These are phyloP conservation scores for Voacanga thouarsii DNA, from an alignment of 257 asterid genomes.

Conservation along the genomic window DNA sequence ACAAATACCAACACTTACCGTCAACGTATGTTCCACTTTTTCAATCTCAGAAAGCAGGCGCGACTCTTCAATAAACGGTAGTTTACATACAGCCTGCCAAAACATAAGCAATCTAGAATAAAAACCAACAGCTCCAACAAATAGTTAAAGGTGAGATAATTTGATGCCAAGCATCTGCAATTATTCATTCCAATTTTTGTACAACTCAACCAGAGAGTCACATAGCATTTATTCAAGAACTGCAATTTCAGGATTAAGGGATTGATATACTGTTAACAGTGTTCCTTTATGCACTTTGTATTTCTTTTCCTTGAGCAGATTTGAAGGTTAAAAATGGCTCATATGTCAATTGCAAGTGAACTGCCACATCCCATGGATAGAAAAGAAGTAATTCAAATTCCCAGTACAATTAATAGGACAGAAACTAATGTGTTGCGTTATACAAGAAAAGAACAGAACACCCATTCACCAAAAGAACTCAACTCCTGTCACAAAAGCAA, in stretches of 20 bases:
- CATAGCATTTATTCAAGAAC: not conserved
- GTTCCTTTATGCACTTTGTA: not conserved
- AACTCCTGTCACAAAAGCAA: not conserved
- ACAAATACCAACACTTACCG: conserved; percentile 26
- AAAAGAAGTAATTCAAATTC: not conserved
- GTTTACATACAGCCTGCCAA: conserved; percentile 55
- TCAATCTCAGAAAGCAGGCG: conserved; percentile 58
- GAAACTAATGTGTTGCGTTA: not conserved
- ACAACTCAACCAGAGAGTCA: not conserved
- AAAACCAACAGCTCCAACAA: conserved; percentile 4
- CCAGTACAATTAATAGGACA: not conserved
- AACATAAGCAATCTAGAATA: conserved; percentile 14
- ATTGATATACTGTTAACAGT: not conserved
- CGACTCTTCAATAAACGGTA: conserved; percentile 58
- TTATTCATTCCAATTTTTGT: not conserved
- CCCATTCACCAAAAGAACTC: not conserved
- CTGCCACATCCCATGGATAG: conserved; percentile 2
- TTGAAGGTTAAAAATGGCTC: not conserved
- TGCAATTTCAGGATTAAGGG: not conserved
- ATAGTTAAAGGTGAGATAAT: not conserved
- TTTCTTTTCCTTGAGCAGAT: not conserved
- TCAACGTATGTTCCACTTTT: conserved; percentile 51
- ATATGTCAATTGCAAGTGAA: not conserved
- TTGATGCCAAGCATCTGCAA: not conserved
- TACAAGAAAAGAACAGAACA: not conserved